Base-by-base conservation (phyloP, 129 eudicot species). In the Centrapalus pauciflorus region DNA sequence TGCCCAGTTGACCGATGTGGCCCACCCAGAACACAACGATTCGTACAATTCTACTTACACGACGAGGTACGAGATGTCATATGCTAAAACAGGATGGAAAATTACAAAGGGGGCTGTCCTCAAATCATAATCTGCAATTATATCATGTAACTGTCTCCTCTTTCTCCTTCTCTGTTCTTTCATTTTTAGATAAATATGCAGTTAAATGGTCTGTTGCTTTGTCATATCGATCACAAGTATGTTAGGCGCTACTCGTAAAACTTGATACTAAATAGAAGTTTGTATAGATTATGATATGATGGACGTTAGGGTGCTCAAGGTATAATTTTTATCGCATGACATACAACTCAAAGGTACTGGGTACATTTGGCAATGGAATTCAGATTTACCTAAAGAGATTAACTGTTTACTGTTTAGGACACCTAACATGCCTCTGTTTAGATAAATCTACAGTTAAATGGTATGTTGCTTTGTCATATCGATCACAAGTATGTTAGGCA, bases 91-190 rank as follows among this genome's bases (percentile, higher is more conserved):
- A 0, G 96, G 86, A 32, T 93, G 99, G 99, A 93, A 86, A 82
- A 93, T 93, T 54, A 82, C 80, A 1, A 95, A 84, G 67, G 99
- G 99, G 19, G 96, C 96, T 62, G 99, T 93, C 54, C 92, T 93
- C n/a, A 83, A 86, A 82, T 84, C 93, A 14, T 89, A 76, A 75
- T 45, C 34, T 20, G 30, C 38, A 50, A 37, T 34, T 16, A 51
- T 21, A 17, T 35, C 41, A 35, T 71, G 76, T 51, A 48, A 33
- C 13, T 24, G 10, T 72, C 38, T 61, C 54, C 16, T 48, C 29
- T 64, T 28, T 54, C 38, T 61, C 29, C 27, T 7, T 17, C 11
- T 34, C 13, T 50, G 54, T 61, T 34, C 16, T 32, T 69, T 37
- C 29, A 9, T 20, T 66, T 51, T 57, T 66, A 66, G 73, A 61